phyloP scores from a whole-genome alignment of 306 rosid genomes.

The Vigna unguiculata region DNA sequence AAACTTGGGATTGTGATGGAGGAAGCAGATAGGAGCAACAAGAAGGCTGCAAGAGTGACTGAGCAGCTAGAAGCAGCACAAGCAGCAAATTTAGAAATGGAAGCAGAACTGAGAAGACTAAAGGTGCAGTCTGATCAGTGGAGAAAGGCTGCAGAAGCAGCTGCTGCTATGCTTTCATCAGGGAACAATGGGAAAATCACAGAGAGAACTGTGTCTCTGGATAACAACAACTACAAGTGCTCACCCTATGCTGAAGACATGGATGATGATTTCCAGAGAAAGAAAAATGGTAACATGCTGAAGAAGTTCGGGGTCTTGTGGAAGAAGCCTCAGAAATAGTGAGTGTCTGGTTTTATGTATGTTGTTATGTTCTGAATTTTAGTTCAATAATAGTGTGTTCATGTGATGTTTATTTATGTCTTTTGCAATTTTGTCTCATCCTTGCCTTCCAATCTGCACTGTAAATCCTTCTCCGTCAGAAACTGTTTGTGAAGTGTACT shows the following conservation, averaged over 20 bases:
- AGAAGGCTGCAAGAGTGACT: constrained; percentile 67
- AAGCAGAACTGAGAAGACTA: constrained; percentile 78
- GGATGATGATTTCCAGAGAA: constrained; percentile 81
- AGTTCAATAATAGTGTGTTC: constrained; percentile 27
- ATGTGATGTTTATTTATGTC: constrained; percentile 19
- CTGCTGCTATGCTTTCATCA: constrained; percentile 88
- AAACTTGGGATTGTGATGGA: constrained; percentile 82
- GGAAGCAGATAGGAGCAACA: constrained; percentile 74
- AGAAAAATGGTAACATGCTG: constrained; percentile 95
- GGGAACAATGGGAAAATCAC: constrained; percentile 83
- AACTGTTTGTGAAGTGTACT: constrained; percentile 40
- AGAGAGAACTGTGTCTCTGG: constrained; percentile 74
- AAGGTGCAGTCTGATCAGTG: constrained; percentile 96
- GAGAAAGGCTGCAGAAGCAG: constrained; percentile 99
- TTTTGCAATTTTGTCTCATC: constrained; percentile 27
- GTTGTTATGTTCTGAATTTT: constrained; percentile 24
- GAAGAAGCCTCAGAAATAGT: constrained; percentile 94
- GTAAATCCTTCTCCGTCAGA: constrained; percentile 44
- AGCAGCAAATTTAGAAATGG: constrained; percentile 74
- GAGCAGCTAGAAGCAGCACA: constrained; percentile 90
- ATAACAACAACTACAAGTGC: constrained; percentile 73
- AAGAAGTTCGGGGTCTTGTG: constrained; percentile 96
- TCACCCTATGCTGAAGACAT: constrained; percentile 68
- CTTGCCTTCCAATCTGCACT: constrained; percentile 33
- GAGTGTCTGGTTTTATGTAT: not conserved